Percentiles rank a stretch among this genome's conserved stretches.
Conservation (phyloP, 371 early-diverging fungal genomes). For the Mucor irregularis region DNA sequence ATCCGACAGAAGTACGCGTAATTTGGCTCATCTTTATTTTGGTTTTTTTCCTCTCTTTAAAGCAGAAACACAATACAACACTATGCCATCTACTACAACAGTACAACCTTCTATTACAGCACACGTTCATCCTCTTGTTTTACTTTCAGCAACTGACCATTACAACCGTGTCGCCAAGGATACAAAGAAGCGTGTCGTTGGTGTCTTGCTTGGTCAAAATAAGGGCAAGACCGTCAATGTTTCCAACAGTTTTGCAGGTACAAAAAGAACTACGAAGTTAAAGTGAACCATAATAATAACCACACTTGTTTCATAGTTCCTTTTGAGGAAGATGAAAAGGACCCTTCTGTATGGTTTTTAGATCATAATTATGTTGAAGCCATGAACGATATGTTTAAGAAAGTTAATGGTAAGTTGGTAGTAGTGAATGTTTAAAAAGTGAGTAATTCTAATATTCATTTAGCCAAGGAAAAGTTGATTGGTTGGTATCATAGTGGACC, state of each 20-base stretch:
- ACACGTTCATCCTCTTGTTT: constrained; percentile 97
- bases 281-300: neutral
- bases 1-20: constrained; percentile 1
- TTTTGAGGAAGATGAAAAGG: constrained; percentile 99
- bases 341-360: constrained; percentile 97
- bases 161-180: constrained; percentile 96
- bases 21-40: neutral
- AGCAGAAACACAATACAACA: neutral
- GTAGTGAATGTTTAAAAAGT: neutral
- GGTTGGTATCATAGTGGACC: constrained; percentile 99
- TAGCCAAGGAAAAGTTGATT: constrained; percentile 96
- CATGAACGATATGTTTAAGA: constrained; percentile 99
- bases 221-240: constrained; percentile 92
- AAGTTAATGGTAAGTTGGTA: constrained; percentile 87
- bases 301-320: constrained; percentile 73
- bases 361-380: constrained; percentile 99
- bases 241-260: constrained; percentile 98
- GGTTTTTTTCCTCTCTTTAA: neutral
- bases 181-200: constrained; percentile 97
- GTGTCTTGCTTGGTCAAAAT: constrained; percentile 97
- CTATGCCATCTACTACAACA: constrained; percentile 46
- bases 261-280: neutral
- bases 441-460: neutral
- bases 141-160: constrained; percentile 99
- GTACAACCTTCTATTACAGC: constrained; percentile 59